A percentile compares a stretch with the other conserved stretches of the same genome.
Conservation (phyloP, 176 grass and related monocot species). For the Pontederia crassipes region DNA sequence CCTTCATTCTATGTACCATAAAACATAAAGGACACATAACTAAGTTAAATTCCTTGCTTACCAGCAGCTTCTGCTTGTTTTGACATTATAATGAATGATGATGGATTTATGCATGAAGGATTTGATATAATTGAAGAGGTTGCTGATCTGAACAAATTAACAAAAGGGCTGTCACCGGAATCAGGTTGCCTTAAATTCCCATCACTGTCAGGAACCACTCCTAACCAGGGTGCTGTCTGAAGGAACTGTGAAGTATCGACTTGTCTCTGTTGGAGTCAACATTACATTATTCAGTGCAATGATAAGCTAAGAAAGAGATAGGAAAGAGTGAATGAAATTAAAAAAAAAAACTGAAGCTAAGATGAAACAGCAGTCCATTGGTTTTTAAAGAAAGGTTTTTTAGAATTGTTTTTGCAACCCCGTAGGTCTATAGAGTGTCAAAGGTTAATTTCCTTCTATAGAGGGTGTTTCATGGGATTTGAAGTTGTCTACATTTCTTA, state of each 20-base stretch:
- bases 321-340: neutral
- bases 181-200: slow-evolving; percentile 61
- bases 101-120: slow-evolving; percentile 78
- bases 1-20: neutral
- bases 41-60: slow-evolving; percentile 26
- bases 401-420: too few relatives aligned
- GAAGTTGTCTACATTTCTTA: too few relatives aligned
- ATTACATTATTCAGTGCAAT: neutral
- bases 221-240: slow-evolving; percentile 84
- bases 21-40: neutral
- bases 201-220: slow-evolving; percentile 73
- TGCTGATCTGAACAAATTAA: slow-evolving; percentile 48
- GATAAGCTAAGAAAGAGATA: neutral
- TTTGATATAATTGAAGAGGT: slow-evolving; percentile 57
- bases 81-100: slow-evolving; percentile 84
- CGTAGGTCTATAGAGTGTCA: too few relatives aligned
- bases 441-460: too few relatives aligned
- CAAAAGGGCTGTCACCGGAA: slow-evolving; percentile 56
- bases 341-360: neutral
- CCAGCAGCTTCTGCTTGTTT: slow-evolving; percentile 99
- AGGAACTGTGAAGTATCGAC: slow-evolving; percentile 83
- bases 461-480: too few relatives aligned
- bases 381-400: too few relatives aligned
- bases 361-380: too few relatives aligned
- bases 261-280: slow-evolving; percentile 64